Evolutionary conservation across 495 filamentous ascomycete genomes (phyloP).

Genomic region (Neurospora hispaniola): DNA sequence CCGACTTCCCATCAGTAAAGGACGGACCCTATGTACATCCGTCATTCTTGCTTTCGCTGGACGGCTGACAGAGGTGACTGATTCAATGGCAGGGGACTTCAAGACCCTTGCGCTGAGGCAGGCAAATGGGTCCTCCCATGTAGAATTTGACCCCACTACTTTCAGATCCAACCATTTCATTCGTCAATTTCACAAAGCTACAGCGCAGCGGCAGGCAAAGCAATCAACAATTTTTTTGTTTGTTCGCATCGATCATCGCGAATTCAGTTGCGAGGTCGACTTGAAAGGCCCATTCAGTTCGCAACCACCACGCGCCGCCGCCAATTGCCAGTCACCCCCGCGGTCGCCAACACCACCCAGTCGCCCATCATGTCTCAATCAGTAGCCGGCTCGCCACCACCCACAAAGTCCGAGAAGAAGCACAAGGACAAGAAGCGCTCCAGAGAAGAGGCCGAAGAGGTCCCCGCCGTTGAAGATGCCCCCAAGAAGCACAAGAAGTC

Average conservation of each 20-base stretch:
- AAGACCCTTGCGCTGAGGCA: neutral
- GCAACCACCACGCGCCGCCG: neutral
- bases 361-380: neutral
- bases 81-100: neutral
- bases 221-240: neutral
- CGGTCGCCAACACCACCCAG: neutral
- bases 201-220: neutral
- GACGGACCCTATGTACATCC: too few relatives aligned
- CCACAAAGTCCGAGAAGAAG: constrained; percentile 13
- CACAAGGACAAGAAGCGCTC: constrained; percentile 8
- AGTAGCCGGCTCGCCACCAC: neutral
- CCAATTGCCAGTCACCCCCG: neutral
- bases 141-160: neutral
- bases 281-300: neutral
- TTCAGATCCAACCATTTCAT: neutral
- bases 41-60: too few relatives aligned
- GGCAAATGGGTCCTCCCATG: neutral
- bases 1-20: too few relatives aligned
- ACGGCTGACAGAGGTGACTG: neutral
- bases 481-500: constrained; percentile 18
- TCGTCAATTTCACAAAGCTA: neutral
- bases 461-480: neutral
- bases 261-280: neutral
- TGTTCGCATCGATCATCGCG: neutral
- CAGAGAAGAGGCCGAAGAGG: constrained; percentile 6